A percentile compares a stretch with the other conserved stretches of the same genome.
These are phyloP conservation scores for Diaporthe australafricana DNA, from an alignment of 2,329 filamentous ascomycete genomes.

Conservation along the genomic window DNA sequence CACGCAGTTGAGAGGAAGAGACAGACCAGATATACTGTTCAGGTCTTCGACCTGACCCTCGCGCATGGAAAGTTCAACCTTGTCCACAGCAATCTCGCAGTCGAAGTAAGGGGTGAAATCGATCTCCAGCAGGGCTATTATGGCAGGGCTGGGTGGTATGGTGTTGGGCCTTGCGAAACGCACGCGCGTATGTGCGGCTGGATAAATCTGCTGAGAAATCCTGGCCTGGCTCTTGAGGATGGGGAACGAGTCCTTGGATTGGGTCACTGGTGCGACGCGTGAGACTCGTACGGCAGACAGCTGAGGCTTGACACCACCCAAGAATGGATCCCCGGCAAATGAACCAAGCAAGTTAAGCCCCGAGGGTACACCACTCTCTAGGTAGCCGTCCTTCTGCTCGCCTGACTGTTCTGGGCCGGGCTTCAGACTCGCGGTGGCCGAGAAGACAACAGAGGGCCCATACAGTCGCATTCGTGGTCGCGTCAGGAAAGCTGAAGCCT, in stretches of 20 bases:
- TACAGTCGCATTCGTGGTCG: constrained; percentile 75
- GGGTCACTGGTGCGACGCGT: constrained; percentile 76
- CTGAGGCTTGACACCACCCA: constrained; percentile 71
- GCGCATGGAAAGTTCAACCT: constrained; percentile 67
- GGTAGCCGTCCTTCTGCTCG: constrained; percentile 68
- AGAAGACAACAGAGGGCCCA: constrained; percentile 73
- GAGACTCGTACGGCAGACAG: constrained; percentile 81
- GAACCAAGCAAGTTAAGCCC: constrained; percentile 83
- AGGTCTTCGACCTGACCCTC: constrained; percentile 71
- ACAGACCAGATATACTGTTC: constrained; percentile 60
- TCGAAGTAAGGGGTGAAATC: constrained; percentile 79
- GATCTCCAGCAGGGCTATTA: constrained; percentile 78
- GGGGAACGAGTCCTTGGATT: constrained; percentile 69
- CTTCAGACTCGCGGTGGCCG: constrained; percentile 70
- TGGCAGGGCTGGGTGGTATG: constrained; percentile 66
- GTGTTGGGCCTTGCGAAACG: constrained; percentile 75
- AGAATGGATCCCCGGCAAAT: constrained; percentile 73
- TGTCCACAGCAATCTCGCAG: constrained; percentile 72
- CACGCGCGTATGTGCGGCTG: constrained; percentile 78
- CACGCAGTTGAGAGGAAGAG: constrained; percentile 70
- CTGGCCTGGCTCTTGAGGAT: constrained; percentile 74
- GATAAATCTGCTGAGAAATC: constrained; percentile 72
- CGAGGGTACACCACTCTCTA: constrained; percentile 75
- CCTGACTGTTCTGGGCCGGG: constrained; percentile 58
- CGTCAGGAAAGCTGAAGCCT: constrained; percentile 66